phyloP scores from a whole-genome alignment of 2,329 filamentous ascomycete species.

The Ophiostoma ulmi region DNA sequence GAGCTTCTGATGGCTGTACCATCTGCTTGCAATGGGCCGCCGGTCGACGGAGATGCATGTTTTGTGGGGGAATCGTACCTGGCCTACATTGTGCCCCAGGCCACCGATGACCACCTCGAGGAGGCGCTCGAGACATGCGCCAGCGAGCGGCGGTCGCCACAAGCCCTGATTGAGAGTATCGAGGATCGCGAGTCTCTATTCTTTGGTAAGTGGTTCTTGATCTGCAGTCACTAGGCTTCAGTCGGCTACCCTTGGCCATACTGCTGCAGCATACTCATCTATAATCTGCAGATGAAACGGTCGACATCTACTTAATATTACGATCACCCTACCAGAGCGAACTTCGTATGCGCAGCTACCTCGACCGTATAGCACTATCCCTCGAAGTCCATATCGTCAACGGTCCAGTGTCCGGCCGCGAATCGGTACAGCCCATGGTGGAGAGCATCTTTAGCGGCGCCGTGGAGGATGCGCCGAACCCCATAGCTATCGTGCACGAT shows the following conservation, averaged over 20 bases:
- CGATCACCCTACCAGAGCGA: slow-evolving; percentile 58
- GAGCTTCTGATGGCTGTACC: slow-evolving; percentile 20
- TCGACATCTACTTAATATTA: slow-evolving; percentile 63
- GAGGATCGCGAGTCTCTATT: slow-evolving; percentile 61
- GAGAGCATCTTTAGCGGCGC: slow-evolving; percentile 58
- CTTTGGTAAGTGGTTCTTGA: slow-evolving; percentile 54
- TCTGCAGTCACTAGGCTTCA: not conserved
- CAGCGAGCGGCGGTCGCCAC: slow-evolving; percentile 37
- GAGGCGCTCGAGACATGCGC: slow-evolving; percentile 40
- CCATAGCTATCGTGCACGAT: slow-evolving; percentile 47
- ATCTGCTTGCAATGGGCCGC: slow-evolving; percentile 12
- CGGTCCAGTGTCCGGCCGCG: slow-evolving; percentile 44
- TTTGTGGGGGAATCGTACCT: slow-evolving; percentile 57
- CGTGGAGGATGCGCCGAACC: slow-evolving; percentile 46
- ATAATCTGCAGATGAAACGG: slow-evolving; percentile 60
- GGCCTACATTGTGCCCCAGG: slow-evolving; percentile 55
- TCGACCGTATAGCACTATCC: slow-evolving; percentile 59
- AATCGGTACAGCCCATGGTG: slow-evolving; percentile 42
- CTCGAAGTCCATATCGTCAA: slow-evolving; percentile 64
- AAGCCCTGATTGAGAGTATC: slow-evolving; percentile 52
- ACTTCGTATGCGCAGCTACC: slow-evolving; percentile 50
- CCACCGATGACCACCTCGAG: slow-evolving; percentile 52
- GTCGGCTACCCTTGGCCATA: not conserved
- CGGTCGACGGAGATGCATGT: slow-evolving; percentile 30
- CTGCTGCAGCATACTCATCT: slow-evolving; percentile 32